Evolutionary conservation across 2,329 filamentous ascomycete genomes (phyloP), one percentile per base, ranked within the genome.

Genomic region (Podosphaera xanthii): DNA sequence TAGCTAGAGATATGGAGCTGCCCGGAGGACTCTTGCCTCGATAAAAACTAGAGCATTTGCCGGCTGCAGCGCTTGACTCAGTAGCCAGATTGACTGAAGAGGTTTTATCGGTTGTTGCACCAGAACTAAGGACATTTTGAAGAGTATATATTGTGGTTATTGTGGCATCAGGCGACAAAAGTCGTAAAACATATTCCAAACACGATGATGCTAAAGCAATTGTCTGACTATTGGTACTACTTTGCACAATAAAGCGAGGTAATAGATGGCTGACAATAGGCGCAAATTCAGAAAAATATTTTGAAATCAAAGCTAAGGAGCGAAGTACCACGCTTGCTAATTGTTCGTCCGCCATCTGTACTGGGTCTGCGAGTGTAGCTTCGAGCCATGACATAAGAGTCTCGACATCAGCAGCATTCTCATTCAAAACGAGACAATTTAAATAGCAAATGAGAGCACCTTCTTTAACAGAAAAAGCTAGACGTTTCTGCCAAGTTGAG

Each of bases 91-190:
- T 62, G 12, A 59, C 61, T 14, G 62, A 66, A 36, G 65, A 67
- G 62, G 63, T 70, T 62, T 75, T 75, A 36, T 81, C 78, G 40
- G 73, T 67, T 22, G 72, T 72, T 5, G 77, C 76, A 54, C 79
- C 81, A 4, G 88, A 83, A 65, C 89, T 96, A 12, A 98, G 76
- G 3, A 95, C 85, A 68, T 98, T 98, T 30, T 92, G 92, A n/a
- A 98, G 77, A 0, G 89, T 92, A 71, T 98, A 98, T 8, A 98
- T 75, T 0, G 90, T 97, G 4, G 90, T 94, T 64, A 98, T 97
- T 42, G 95, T 80, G 42, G 89, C 84, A 73, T 98, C 92, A 65
- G 94, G 86, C 1, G 92, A 94, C 10, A 97, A 77, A 66, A 84
- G 77, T 64, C 83, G 84, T 59, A 98, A 74, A 22, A 94, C 82